Base-by-base conservation (phyloP, 2,329 filamentous ascomycete species). In the Xylaria arbuscula region DNA sequence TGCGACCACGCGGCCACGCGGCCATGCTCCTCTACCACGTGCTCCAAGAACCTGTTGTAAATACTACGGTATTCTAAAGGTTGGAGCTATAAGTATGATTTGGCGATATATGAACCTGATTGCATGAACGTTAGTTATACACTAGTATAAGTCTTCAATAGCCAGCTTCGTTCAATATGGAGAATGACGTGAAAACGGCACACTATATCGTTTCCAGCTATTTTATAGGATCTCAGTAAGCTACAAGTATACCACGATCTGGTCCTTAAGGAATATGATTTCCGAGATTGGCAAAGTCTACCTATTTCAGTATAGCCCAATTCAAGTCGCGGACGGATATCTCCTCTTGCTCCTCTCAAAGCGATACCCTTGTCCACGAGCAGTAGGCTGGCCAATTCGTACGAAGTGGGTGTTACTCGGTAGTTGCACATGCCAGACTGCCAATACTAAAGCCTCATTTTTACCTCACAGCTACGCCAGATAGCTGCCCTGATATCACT, bases 301-400 rank as follows among this genome's bases (percentile, higher is more conserved):
- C 53, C 51, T 55, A 38, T 38, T 55, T 13, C 17, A 22, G 51
- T 55, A 55, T 38, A 55, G 51, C n/a, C 15, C 45, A 38, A 55
- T 38, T 34, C 51, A 15, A 55, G 38, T 6, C 11, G 32, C 9
- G 17, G 13, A 36, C 10, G n/a, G 32, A 38, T 55, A 38, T 22
- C 32, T 38, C 48, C 13, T 32, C 17, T 13, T 51, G 24, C 11
- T 51, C 22, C 7, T 51, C 51, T 15, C 48, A 28, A 28, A 51
- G 15, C 10, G 22, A 51, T 24, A 11, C 45, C 45, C 45, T 24
- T 51, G 48, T 51, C 48, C 13, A 38, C 32, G 50, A 15, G 24
- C 24, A 17, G 48, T 24, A 55, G 32, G 9, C 22, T 55, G 15
- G 15, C 8, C 51, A 13, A 55, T 38, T 22, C 32, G 32, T 36